These are phyloP conservation scores for Phytopythium delawarense DNA, from an alignment of 352 stramenopile genomes.

Conservation along the genomic window DNA sequence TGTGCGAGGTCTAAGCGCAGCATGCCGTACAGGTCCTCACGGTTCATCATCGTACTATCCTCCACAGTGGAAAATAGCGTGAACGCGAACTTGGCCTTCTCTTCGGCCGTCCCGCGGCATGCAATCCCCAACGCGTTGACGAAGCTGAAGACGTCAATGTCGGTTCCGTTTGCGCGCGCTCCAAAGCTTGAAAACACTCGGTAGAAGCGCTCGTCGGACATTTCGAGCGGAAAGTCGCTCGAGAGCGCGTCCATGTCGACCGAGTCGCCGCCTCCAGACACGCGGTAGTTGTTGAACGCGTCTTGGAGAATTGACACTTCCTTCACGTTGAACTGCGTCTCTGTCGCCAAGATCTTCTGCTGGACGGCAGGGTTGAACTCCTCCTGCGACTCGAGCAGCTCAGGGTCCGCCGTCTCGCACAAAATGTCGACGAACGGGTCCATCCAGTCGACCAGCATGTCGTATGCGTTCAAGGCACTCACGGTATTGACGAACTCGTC, in stretches of 20 bases:
- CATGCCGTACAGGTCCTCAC: slow-evolving; percentile 83
- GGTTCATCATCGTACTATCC: slow-evolving; percentile 52
- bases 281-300: slow-evolving; percentile 81
- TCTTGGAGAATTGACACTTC: slow-evolving; percentile 80
- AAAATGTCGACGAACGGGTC: slow-evolving; percentile 79
- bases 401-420: slow-evolving; percentile 72
- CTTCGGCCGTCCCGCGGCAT: slow-evolving; percentile 60
- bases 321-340: slow-evolving; percentile 76
- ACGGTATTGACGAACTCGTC: slow-evolving; percentile 72
- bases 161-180: slow-evolving; percentile 62
- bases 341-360: slow-evolving; percentile 83
- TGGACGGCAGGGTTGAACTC: slow-evolving; percentile 87
- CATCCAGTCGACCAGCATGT: slow-evolving; percentile 83
- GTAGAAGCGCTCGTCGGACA: slow-evolving; percentile 75
- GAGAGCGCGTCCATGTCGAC: slow-evolving; percentile 78
- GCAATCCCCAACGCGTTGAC: slow-evolving; percentile 76
- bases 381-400: slow-evolving; percentile 82
- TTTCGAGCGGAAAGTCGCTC: slow-evolving; percentile 80
- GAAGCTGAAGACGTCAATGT: slow-evolving; percentile 88
- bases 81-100: slow-evolving; percentile 80
- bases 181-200: slow-evolving; percentile 81
- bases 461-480: slow-evolving; percentile 39
- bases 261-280: slow-evolving; percentile 52
- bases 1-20: slow-evolving; percentile 77
- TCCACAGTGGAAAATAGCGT: slow-evolving; percentile 65